Evolutionary conservation across 2,329 filamentous ascomycete genomes (phyloP), one percentile per base, ranked within the genome.

Genomic region (Aaosphaeria pasadenensis): DNA sequence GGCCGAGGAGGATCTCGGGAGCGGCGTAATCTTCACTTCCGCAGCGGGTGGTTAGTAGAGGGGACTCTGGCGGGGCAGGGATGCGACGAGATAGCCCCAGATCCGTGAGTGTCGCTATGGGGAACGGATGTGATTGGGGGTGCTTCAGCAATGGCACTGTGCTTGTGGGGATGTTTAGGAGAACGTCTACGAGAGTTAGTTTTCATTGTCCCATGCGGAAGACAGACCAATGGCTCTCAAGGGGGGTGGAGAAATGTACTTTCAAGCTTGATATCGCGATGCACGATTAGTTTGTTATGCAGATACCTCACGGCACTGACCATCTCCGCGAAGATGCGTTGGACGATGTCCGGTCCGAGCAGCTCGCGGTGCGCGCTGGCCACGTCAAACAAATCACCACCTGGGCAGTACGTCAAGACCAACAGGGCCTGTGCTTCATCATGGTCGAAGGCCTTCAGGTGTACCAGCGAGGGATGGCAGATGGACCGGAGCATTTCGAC

Each of bases 21-120:
- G 94, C 92, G 1, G 92, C 92, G 66, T 99, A 99, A 72, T 99
- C 94, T 71, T 97, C 94, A 38, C 89, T 95, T 31, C 94, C 94
- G 69, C 94, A 99, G 7, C 94, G 84, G 1, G 92, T 97, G 52
- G 89, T 89, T n/a, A 99, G 80, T 51, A 92, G 86, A 56, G 95
- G 90, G 45, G 90, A 89, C 53, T 90, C 86, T 1, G 83, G 83
- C 0, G 81, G 81, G 48, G 78, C 71, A 11, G 89, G 83, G 36
- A 97, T 89, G 33, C 88, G 86, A 46, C 92, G 83, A 3, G 91
- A 95, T 9, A 99, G 83, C 11, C 94, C 94, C 9, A 99, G 79
- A 67, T 99, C 94, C 11, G 91, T 95, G 39, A 99, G 79, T 1
- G 91, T 96, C 47, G 92, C 83, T 45, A 97, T 81, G 2, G 92